Base-by-base conservation (phyloP, 208 protist genomes). In the Trypanosoma avium region DNA sequence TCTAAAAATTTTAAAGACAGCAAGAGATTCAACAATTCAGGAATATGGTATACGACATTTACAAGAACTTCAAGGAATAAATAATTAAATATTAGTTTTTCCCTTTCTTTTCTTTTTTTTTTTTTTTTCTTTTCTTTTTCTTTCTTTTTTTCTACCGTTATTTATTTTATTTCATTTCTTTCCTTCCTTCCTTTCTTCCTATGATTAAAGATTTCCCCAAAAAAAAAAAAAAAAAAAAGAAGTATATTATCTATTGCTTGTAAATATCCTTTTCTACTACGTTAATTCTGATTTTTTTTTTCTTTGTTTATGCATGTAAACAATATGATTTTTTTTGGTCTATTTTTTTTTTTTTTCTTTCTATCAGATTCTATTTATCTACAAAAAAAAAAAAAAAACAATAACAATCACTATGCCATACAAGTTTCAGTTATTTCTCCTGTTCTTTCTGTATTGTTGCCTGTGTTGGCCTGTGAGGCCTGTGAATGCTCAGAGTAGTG, bases 1-100 rank as follows among this genome's bases (percentile, higher is more conserved):
- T 58, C 43, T 74, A 42, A 70, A 81, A n/a, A 67, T 86, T 7
- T 58, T 85, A 65, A 70, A 71, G 22, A 70, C 66, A n/a, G 59
- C 77, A 2, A 73, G 58, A 6, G 59, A 67, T 24, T 27, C 64
- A 3, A 58, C n/a, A 36, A 57, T 74, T 52, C 70, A 67, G 33
- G 49, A 74, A 26, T 54, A 59, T 4, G 73, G 76, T 7, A 63
- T 36, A 29, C 19, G 56, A 40, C 49, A 71, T 46, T 33, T 87
- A 1, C 24, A 30, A n/a, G 43, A 73, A 19, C 50, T 86, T 36
- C 10, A 46, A 5, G 19, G 40, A 46, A 38, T 38, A 38, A 13
- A 38, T 38, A 38, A 38, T 38, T 38, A 38, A 13, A 4, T 9
- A 32, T 32, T 54, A 54, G 26, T 4, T 7, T 54, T 29, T 54